Conservation (phyloP, 2,329 filamentous ascomycete species). For the Colletotrichum sublineola region DNA sequence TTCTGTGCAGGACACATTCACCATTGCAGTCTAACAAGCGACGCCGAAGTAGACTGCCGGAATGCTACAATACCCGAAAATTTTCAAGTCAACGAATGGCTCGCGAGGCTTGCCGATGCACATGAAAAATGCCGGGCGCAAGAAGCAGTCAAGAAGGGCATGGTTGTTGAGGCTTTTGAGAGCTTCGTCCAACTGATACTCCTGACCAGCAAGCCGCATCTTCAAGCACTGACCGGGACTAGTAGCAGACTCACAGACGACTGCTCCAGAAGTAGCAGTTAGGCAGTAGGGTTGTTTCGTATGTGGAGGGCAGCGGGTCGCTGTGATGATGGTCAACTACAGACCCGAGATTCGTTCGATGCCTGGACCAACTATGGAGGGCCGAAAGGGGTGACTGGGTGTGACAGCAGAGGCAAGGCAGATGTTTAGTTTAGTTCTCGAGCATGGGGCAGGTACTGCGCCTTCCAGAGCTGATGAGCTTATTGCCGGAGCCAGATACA, state of each 20-base stretch:
- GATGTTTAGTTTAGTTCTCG: conserved; percentile 5
- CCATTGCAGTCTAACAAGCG: conserved; percentile 8
- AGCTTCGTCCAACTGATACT: background rate
- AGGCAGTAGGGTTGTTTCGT: background rate
- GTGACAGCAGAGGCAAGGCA: conserved; percentile 3
- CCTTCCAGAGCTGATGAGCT: background rate
- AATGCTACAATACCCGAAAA: background rate
- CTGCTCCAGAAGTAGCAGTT: background rate
- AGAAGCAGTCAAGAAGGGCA: conserved; percentile 1
- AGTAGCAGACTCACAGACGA: background rate
- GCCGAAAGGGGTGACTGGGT: conserved; percentile 1
- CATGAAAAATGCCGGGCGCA: background rate
- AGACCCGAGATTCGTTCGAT: background rate
- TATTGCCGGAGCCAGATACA: background rate
- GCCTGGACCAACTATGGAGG: background rate
- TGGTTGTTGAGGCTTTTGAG: background rate
- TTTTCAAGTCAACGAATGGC: background rate
- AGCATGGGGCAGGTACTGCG: conserved; percentile 3
- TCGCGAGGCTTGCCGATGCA: background rate
- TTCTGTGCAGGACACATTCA: conserved; percentile 1
- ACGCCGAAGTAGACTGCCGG: background rate
- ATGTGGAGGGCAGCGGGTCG: conserved; percentile 1
- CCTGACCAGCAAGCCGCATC: background rate
- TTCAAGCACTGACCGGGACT: background rate
- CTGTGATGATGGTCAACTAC: conserved; percentile 7